Percentiles rank a stretch among this genome's conserved stretches.
These are phyloP conservation scores for Lepiota venenata DNA, from an alignment of 768 basidiomycete genomes.

Conservation along the genomic window DNA sequence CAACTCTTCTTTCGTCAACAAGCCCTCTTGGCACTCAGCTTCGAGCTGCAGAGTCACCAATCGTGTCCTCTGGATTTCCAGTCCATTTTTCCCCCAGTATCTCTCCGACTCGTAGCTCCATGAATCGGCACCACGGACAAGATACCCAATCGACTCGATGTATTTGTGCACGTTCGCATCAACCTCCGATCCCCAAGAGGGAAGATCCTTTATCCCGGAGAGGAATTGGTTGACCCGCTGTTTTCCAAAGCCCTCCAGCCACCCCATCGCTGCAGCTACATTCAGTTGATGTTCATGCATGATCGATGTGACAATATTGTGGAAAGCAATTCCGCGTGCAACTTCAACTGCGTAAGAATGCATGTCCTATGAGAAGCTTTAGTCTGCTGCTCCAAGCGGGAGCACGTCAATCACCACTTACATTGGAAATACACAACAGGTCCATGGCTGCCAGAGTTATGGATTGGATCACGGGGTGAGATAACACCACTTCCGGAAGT, in stretches of 20 bases:
- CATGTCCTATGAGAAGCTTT: slow-evolving; percentile 15
- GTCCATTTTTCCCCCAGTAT: slow-evolving; percentile 16
- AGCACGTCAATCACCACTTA: slow-evolving; percentile 1
- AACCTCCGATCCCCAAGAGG: slow-evolving; percentile 14
- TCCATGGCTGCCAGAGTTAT: slow-evolving; percentile 15
- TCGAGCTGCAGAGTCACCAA: slow-evolving; percentile 15
- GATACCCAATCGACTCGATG: slow-evolving; percentile 11
- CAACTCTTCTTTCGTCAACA: slow-evolving; percentile 5
- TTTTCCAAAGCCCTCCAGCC: slow-evolving; percentile 11
- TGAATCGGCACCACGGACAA: slow-evolving; percentile 14
- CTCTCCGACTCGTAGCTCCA: slow-evolving; percentile 6
- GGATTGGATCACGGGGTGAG: slow-evolving; percentile 14
- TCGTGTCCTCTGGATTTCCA: slow-evolving; percentile 18
- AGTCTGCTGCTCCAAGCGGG: background rate
- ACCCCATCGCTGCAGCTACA: slow-evolving; percentile 15
- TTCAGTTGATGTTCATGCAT: slow-evolving; percentile 15
- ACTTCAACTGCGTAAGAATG: slow-evolving; percentile 19
- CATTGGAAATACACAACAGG: slow-evolving; percentile 16
- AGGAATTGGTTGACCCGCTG: slow-evolving; percentile 11
- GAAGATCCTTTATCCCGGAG: slow-evolving; percentile 2
- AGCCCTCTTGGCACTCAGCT: background rate
- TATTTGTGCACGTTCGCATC: slow-evolving; percentile 14
- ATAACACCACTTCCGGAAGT: slow-evolving; percentile 19
- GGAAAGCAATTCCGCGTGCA: slow-evolving; percentile 14
- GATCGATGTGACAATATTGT: slow-evolving; percentile 20